Evolutionary conservation across 2,329 filamentous ascomycete species (phyloP), one percentile per base, ranked within the genome.

Genomic region (Ilyonectria destructans): DNA sequence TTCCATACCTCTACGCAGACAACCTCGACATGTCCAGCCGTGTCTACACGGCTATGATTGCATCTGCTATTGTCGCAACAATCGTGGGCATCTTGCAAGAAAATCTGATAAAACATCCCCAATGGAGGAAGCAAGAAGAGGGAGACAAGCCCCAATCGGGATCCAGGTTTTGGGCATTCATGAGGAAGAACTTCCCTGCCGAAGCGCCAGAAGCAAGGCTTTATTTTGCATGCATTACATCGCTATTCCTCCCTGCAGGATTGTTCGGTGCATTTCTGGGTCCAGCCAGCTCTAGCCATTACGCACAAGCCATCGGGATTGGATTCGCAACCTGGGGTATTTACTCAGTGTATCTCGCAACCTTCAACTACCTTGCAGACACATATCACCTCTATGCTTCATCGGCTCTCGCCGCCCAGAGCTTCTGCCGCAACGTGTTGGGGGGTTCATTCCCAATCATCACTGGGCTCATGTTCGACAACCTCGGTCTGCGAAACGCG

Each of bases 311-410:
- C 0, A 80, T 96, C 3, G 92, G 90, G 0, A 86, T 97, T 37
- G 89, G 86, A 0, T 88, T 94, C 67, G 91, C 94, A 0, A 96
- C 93, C 0, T 93, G 96, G 85, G 92, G 95, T 31, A 97, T 98
- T 71, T 96, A 94, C 79, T 91, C 90, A 46, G 90, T 98, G 40
- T 97, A 97, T 77, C 87, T 98, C 1, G 92, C 95, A 3, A 93
- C 94, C 0, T 97, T 98, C 83, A 98, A 98, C 78, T 98, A 97
- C 74, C 86, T 98, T 1, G 94, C 95, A 21, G 95, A 98, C 77
- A 92, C 91, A 1, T 98, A 97, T 80, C 92, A 95, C 77, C 86
- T 88, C 2, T 97, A 96, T 75, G 94, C 95, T 0, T 94, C 91
- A 45, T 96, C 93, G 1, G 95, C 95, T 0, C 84, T 97, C 6